Percentiles rank a stretch among this genome's conserved stretches.
phyloP scores from a whole-genome alignment of 2,329 filamentous ascomycete genomes.

The Cladophialophora immunda region DNA sequence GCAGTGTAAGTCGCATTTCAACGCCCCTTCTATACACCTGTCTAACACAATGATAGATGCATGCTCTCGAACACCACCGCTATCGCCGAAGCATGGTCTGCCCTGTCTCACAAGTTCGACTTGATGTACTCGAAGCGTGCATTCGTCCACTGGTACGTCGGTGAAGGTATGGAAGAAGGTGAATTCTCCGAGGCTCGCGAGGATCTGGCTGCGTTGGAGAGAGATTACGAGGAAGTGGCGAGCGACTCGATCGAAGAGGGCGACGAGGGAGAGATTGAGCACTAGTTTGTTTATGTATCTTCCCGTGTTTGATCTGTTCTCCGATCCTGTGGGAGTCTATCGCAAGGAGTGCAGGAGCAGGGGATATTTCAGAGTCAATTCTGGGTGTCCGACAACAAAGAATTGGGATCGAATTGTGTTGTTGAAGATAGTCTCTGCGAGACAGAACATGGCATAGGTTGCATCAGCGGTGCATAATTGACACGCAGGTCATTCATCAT shows the following conservation, averaged over 20 bases:
- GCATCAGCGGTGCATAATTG: constrained; percentile 18
- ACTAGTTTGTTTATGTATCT: constrained; percentile 64
- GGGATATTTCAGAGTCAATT: constrained; percentile 19
- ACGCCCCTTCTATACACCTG: background rate
- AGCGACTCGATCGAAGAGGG: constrained; percentile 91
- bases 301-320: constrained; percentile 14
- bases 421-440: constrained; percentile 30
- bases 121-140: constrained; percentile 99
- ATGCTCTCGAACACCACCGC: constrained; percentile 96
- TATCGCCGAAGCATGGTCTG: constrained; percentile 97
- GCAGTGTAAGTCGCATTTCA: constrained; percentile 77
- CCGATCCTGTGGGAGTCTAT: constrained; percentile 20
- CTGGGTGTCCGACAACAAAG: constrained; percentile 7
- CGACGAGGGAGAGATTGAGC: constrained; percentile 86
- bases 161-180: constrained; percentile 99
- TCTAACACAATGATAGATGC: constrained; percentile 66
- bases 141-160: constrained; percentile 99
- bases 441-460: constrained; percentile 25
- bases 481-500: constrained; percentile 4
- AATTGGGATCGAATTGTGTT: constrained; percentile 2
- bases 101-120: constrained; percentile 97
- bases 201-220: constrained; percentile 96
- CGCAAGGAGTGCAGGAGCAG: constrained; percentile 32
- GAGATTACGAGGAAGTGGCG: constrained; percentile 98
- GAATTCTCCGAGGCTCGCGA: constrained; percentile 99